A percentile compares a stretch with the other conserved stretches of the same genome.
phyloP scores from a whole-genome alignment of 176 grass and related monocot species.

The Oryza meridionalis region DNA sequence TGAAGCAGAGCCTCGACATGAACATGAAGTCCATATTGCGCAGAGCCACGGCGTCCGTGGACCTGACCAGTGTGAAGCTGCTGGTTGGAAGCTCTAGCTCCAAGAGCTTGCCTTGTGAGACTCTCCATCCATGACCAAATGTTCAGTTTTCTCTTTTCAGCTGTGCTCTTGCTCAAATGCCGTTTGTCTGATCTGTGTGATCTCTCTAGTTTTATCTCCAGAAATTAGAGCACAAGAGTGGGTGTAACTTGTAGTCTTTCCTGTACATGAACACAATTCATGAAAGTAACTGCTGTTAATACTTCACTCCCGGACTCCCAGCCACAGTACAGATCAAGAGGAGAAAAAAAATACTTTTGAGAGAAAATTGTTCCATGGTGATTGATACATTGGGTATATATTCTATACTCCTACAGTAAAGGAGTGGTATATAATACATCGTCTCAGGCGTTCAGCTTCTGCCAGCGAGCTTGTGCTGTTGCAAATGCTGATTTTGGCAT shows the following conservation, averaged over 20 bases:
- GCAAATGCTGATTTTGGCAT: slow-evolving; percentile 54
- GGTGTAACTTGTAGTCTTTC: background rate
- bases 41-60: slow-evolving; percentile 54
- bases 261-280: too few species aligned
- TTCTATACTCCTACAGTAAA: background rate
- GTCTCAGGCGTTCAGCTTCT: slow-evolving; percentile 38
- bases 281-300: too few species aligned
- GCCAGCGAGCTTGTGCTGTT: slow-evolving; percentile 75
- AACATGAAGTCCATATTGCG: slow-evolving; percentile 73
- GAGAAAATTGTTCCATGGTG: slow-evolving; percentile 1
- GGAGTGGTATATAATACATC: slow-evolving; percentile 13
- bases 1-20: slow-evolving; percentile 78
- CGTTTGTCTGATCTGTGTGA: background rate
- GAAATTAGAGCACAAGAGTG: background rate
- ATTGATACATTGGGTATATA: slow-evolving; percentile 13
- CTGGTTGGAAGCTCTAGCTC: slow-evolving; percentile 68
- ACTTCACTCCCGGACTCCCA: background rate
- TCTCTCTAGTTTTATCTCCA: background rate
- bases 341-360: background rate
- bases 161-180: background rate
- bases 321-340: background rate
- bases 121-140: background rate
- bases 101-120: slow-evolving; percentile 87
- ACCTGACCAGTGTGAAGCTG: slow-evolving; percentile 59
- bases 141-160: background rate